A percentile compares a stretch with the other conserved stretches of the same genome.
These are phyloP conservation scores for Rhizopus arrhizus DNA, from an alignment of 371 early-diverging fungal genomes.

Conservation along the genomic window DNA sequence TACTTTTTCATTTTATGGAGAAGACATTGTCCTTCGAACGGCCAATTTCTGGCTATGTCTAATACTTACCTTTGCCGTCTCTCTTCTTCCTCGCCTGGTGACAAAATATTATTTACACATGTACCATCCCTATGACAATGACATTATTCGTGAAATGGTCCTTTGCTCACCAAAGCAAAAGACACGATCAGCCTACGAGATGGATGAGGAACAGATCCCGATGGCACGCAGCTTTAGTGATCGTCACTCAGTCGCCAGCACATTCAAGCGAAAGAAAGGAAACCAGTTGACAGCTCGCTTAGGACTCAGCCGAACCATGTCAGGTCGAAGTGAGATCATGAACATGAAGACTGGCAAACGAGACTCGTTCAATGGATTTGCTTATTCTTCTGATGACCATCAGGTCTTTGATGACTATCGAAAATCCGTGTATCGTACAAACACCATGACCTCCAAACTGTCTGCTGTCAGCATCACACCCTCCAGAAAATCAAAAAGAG, in stretches of 20 bases:
- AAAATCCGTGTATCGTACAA: conserved; percentile 47
- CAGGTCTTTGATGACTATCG: conserved; percentile 49
- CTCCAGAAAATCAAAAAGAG: conserved; percentile 6
- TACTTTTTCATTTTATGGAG: conserved; percentile 49
- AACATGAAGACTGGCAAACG: conserved; percentile 52
- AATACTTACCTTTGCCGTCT: conserved; percentile 52
- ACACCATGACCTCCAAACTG: conserved; percentile 13
- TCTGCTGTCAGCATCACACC: conserved; percentile 16
- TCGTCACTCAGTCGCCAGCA: background rate
- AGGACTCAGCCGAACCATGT: conserved; percentile 27
- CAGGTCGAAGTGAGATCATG: conserved; percentile 46
- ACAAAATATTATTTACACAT: conserved; percentile 55
- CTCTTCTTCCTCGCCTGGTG: conserved; percentile 56
- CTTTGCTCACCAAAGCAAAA: conserved; percentile 20
- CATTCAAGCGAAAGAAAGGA: conserved; percentile 5
- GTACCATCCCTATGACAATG: conserved; percentile 64
- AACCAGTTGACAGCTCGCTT: conserved; percentile 3
- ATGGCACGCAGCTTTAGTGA: conserved; percentile 6
- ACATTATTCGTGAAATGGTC: conserved; percentile 62
- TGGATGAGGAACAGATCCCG: conserved; percentile 12
- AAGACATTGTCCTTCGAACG: conserved; percentile 55
- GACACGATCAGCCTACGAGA: background rate
- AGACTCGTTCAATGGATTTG: conserved; percentile 52
- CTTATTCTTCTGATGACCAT: conserved; percentile 50
- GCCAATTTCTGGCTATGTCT: conserved; percentile 61